Evolutionary conservation across 202 grass and related monocot genomes (phyloP).

Genomic region (Carex sylvatica): DNA sequence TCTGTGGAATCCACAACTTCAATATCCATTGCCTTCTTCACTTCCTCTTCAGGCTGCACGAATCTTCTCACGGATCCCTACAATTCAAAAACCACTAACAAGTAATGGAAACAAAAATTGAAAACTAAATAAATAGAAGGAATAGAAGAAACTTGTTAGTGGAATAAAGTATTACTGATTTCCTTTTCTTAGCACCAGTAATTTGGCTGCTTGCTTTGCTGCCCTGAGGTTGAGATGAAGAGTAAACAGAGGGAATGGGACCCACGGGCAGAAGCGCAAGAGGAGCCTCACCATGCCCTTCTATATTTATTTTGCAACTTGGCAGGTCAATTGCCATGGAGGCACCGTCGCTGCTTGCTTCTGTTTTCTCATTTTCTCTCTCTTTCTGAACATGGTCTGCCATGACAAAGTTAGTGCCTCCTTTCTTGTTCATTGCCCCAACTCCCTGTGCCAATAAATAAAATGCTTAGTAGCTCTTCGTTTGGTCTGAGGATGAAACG

Average conservation of each 20-base stretch:
- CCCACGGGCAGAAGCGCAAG: neutral
- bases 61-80: conserved; percentile 83
- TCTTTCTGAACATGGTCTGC: conserved; percentile 5
- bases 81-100: neutral
- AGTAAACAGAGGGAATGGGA: neutral
- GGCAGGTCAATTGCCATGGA: conserved; percentile 8
- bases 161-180: conserved; percentile 32
- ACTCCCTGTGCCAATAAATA: neutral
- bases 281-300: conserved; percentile 3
- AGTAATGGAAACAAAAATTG: neutral
- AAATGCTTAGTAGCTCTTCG: neutral
- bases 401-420: neutral
- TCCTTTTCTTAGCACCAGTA: conserved; percentile 95
- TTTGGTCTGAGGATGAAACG: neutral
- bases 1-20: conserved; percentile 64
- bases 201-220: conserved; percentile 39
- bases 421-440: conserved; percentile 21
- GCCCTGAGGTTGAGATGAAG: conserved; percentile 37
- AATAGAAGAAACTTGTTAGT: neutral
- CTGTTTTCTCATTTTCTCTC: conserved; percentile 12
- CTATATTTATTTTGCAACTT: conserved; percentile 13
- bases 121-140: neutral
- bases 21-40: conserved; percentile 28
- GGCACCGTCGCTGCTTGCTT: neutral
- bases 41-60: conserved; percentile 41